phyloP scores from a whole-genome alignment of 139 green algal genomes.

The Protoeuglena noctilucae region DNA sequence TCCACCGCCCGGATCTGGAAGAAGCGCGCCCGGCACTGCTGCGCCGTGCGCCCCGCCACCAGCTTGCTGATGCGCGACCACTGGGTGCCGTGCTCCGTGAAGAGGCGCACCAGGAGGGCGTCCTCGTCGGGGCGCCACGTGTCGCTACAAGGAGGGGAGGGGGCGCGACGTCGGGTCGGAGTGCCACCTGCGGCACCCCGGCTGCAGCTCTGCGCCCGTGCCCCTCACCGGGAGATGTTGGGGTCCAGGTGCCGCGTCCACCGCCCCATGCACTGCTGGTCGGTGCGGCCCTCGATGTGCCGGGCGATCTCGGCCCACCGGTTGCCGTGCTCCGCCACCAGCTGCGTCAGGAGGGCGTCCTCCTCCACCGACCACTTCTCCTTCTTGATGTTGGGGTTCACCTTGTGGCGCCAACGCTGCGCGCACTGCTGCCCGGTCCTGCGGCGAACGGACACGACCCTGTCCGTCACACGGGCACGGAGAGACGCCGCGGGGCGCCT shows the following conservation, averaged over 20 bases:
- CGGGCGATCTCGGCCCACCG: slow-evolving; percentile 62
- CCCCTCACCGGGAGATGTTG: no score
- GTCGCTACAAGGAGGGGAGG: no score
- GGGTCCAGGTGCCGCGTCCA: slow-evolving; percentile 70
- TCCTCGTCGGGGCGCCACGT: slow-evolving; percentile 55
- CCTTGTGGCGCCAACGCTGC: slow-evolving; percentile 72
- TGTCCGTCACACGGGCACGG: no score
- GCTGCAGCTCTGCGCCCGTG: no score
- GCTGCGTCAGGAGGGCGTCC: slow-evolving; percentile 31
- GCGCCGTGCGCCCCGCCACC: slow-evolving; percentile 39
- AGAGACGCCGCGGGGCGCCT: no score
- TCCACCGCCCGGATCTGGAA: no score
- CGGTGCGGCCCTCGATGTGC: slow-evolving; percentile 39
- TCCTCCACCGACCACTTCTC: slow-evolving; percentile 60
- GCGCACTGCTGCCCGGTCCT: slow-evolving; percentile 72
- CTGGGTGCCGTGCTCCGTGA: slow-evolving; percentile 30
- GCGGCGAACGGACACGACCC: no score
- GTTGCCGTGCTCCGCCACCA: slow-evolving; percentile 39
- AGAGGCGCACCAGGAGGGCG: slow-evolving; percentile 28
- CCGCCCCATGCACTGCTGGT: slow-evolving; percentile 82
- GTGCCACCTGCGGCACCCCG: no score
- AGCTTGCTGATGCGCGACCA: slow-evolving; percentile 38
- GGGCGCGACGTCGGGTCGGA: no score
- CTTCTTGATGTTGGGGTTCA: slow-evolving; percentile 57
- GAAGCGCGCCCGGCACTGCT: no score